These are phyloP conservation scores for Corrigiola litoralis DNA, from an alignment of 179 eudicot species.

Conservation along the genomic window DNA sequence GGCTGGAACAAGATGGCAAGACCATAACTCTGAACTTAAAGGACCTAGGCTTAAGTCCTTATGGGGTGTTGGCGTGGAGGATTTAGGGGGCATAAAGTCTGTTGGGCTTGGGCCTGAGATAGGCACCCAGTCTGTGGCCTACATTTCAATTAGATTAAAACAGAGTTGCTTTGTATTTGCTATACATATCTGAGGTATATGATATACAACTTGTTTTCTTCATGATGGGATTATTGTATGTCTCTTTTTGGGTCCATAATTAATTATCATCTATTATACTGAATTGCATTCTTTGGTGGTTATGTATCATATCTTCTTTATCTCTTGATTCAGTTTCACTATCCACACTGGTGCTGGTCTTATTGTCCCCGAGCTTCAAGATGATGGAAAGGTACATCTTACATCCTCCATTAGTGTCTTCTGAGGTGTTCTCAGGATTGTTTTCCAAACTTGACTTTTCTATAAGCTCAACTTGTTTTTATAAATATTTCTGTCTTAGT, in stretches of 20 bases:
- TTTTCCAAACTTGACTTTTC: too few relatives aligned
- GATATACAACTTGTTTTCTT: not conserved
- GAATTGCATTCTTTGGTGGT: not conserved
- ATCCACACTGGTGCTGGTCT: slow-evolving; percentile 98
- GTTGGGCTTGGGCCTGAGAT: too few relatives aligned
- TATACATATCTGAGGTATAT: not conserved
- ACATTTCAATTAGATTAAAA: too few relatives aligned
- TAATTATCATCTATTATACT: slow-evolving; percentile 1
- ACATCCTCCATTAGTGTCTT: not conserved
- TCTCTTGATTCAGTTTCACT: slow-evolving; percentile 59
- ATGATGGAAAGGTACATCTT: slow-evolving; percentile 68
- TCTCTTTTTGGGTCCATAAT: not conserved
- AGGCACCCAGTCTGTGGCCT: too few relatives aligned
- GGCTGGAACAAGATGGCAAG: too few relatives aligned
- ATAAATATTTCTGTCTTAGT: not conserved
- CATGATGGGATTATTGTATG: not conserved
- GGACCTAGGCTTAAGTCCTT: too few relatives aligned
- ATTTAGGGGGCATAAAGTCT: too few relatives aligned
- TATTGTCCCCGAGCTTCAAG: slow-evolving; percentile 94
- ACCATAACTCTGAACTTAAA: too few relatives aligned
- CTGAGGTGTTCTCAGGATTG: not conserved
- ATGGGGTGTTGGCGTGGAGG: too few relatives aligned
- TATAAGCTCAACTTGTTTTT: not conserved
- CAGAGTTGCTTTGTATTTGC: too few relatives aligned
- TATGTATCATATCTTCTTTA: slow-evolving; percentile 12